phyloP scores from a whole-genome alignment of 1,284 basidiomycete species.

The Cerioporus squamosus region DNA sequence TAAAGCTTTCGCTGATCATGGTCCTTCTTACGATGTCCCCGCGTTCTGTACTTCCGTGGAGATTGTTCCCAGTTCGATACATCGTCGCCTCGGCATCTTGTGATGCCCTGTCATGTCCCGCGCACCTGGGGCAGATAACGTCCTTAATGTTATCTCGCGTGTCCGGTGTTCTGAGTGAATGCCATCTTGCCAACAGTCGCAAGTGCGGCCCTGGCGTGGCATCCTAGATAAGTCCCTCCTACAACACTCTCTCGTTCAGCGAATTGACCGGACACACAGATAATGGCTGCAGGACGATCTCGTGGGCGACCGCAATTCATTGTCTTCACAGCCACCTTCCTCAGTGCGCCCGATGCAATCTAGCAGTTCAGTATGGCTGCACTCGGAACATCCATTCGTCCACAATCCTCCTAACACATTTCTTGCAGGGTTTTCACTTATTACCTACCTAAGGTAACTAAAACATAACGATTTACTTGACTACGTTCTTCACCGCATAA shows the following conservation, averaged over 20 bases:
- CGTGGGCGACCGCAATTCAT: too few relatives aligned
- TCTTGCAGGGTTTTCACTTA: too few relatives aligned
- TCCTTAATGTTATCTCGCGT: constrained; percentile 4
- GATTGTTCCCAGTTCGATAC: background rate
- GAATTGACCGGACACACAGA: background rate
- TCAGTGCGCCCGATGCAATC: too few relatives aligned
- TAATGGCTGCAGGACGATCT: too few relatives aligned
- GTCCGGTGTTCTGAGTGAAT: constrained; percentile 17
- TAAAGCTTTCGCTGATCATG: constrained; percentile 11
- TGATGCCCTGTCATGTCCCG: background rate
- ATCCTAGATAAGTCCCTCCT: background rate
- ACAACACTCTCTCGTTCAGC: background rate
- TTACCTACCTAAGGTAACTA: too few relatives aligned
- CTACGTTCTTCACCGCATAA: background rate
- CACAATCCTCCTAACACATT: too few relatives aligned
- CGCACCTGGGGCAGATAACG: background rate
- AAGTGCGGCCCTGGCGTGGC: background rate
- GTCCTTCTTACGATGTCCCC: background rate
- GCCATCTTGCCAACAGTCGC: constrained; percentile 2
- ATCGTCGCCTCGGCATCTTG: background rate
- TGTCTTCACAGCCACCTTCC: too few relatives aligned
- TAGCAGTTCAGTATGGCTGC: too few relatives aligned
- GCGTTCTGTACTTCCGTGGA: background rate
- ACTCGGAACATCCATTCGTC: too few relatives aligned
- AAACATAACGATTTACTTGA: too few relatives aligned